Evolutionary conservation across 192 early-diverging fungal species (phyloP).

Genomic region (Coemansia sp.): DNA sequence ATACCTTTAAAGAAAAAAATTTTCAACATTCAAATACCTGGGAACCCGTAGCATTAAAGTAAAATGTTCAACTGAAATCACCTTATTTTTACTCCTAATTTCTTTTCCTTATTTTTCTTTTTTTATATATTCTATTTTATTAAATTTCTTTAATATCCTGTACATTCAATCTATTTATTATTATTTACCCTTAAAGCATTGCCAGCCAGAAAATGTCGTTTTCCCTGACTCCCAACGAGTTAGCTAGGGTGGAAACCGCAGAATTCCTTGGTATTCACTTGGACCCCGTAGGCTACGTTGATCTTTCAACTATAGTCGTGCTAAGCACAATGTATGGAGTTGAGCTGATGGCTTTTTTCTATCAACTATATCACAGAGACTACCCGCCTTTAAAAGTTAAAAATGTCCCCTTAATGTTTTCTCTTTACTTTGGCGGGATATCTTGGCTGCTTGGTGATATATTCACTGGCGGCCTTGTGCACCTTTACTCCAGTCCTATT

Average conservation of each 20-base stretch:
- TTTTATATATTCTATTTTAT: not conserved
- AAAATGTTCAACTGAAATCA: not conserved
- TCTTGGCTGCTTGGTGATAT: conserved; percentile 17
- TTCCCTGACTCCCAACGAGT: conserved; percentile 3
- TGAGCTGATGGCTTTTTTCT: conserved; percentile 10
- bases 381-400: conserved; percentile 23
- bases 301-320: conserved; percentile 15
- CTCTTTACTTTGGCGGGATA: not conserved
- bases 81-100: not conserved
- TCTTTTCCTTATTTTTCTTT: not conserved
- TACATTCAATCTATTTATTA: not conserved
- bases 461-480: conserved; percentile 18
- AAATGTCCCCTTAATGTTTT: conserved; percentile 12
- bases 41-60: not conserved
- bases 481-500: conserved; percentile 4
- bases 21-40: not conserved
- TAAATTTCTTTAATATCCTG: not conserved
- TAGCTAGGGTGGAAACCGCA: conserved; percentile 7
- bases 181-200: not conserved
- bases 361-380: conserved; percentile 13
- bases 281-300: conserved; percentile 18
- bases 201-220: not conserved
- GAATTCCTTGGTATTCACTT: conserved; percentile 7
- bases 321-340: conserved; percentile 8
- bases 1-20: not conserved